Evolutionary conservation across 2,329 filamentous ascomycete species (phyloP), one percentile per base, ranked within the genome.

Genomic region (Rasamsonia emersonii): DNA sequence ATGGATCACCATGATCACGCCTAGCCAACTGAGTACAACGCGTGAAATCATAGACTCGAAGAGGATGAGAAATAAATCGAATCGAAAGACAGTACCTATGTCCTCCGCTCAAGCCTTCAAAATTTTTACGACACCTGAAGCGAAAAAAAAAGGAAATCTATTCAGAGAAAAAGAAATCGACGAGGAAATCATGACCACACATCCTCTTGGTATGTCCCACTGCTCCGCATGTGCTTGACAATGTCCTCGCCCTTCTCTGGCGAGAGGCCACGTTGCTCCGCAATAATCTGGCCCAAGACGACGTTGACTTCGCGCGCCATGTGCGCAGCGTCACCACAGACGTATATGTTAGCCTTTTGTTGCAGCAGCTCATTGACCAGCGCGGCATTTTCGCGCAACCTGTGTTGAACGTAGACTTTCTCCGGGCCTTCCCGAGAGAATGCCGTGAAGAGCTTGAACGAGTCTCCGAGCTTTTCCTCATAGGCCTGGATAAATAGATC

Each of bases 351-450:
- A 4, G 86, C 91, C 53, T 79, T 79, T 60, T 86, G 71, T 45
- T 82, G 71, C 7, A 98, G 71, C 1, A 98, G 75, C 43, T 89
- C 79, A 62, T 93, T 89, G 63, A 98, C 73, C 49, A 94, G 77
- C 50, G 83, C 74, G 37, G 83, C 79, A 30, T 79, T 72, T 60
- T 96, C 85, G 64, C 83, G 81, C 39, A 98, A 72, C 40, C 83
- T 75, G 62, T 98, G 86, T 64, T 98, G 91, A 14, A 98, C 91
- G 54, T 98, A 98, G 21, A 98, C 84, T 66, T 98, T 98, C 60
- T 91, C 73, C 25, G 78, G 59, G 1, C 75, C 70, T 42, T 95
- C 85, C 44, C 91, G 79, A n/a, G 91, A 98, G 63, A 98, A 98
- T 24, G 91, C 91, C 9, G 83, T 93, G 58, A 95, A 74, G 45